Evolutionary conservation across 73 alveolate genomes (phyloP), one percentile per base, ranked within the genome.

Genomic region (Paramecium sexaurelia): DNA sequence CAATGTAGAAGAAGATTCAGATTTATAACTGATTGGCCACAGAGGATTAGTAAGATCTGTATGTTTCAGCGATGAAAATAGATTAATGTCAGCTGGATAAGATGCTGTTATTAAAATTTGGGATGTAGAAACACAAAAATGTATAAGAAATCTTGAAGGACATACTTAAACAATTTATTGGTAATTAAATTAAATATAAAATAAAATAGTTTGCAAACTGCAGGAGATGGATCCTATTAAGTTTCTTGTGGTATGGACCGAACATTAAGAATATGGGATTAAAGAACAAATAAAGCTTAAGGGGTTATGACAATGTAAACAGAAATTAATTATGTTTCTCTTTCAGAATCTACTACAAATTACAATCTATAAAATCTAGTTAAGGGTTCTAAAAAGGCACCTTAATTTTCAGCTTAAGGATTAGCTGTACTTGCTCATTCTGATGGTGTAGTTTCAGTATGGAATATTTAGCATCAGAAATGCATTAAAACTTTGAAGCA

Each of bases 1-100:
- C n/a, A 95, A 96, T 47, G 29, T 87, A 11, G 93, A 93, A 84
- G 98, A 95, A 43, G 71, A 95, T 20, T 85, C 95, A 56, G 98
- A 95, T 37, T 32, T 95, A 55, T 93, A 97, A 11, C 92, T 98
- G 55, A 73, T 69, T 41, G 99, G 99, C 17, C 99, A 98, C 88
- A 93, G 94, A 84, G 99, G 98, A 1, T 96, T 98, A 6, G 98
- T 98, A 33, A 93, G 99, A 87, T 92, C 99, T n/a, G 97, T 98
- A 36, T 94, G 98, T 39, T 98, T 98, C 92, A 99, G 99, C 15
- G 98, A 97, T 92, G 99, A 97, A 24, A 71, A 92, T 41, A 57
- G 94, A 55, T 84, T 98, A 32, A 84, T 96, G 56, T 94, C 99
- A 36, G 94, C 84, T 17, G 99, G 99, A 51, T 99, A 99, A 39